Base-by-base conservation (phyloP, 2,329 filamentous ascomycete genomes). In the Davidsoniella australis region DNA sequence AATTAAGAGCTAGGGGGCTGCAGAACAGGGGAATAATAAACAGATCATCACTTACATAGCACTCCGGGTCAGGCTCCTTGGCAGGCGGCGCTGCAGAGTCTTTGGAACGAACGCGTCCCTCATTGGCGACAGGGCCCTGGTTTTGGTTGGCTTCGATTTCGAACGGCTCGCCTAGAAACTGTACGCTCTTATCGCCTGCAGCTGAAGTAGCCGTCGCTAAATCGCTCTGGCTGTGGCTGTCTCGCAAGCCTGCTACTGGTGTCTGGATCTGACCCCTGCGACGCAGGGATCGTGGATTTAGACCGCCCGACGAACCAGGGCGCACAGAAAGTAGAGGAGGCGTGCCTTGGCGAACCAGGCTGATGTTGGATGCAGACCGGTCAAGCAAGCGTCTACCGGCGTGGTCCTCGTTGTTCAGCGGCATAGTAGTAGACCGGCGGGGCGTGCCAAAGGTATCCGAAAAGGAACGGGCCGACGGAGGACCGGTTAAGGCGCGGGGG, bases 81-180 rank as follows among this genome's bases (percentile, higher is more conserved):
- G 37, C 6, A 18, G 44, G 26, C 4, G 18, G 18, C 16, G 45
- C 26, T 26, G 38, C 10, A 36, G 48, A 9, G 17, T 80, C 82
- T 70, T 78, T 82, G 62, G 81, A 69, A 64, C 85, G 84, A 67
- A 77, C 80, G 68, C 86, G 87, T 69, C 85, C 83, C 73, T 87
- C 85, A 69, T 89, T 87, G 65, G 81, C 83, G 10, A 45, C 26
- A 29, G 48, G 37, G 12, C 33, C 36, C 5, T 16, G 38, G 16
- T 16, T 16, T 16, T 38, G 12, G 29, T n/a, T 37, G 20, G 48
- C 20, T 14, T 50, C 43, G 8, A 40, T 20, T 24, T 46, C 48
- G 16, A 40, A 16, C 10, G 42, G n/a, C 18, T 46, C 37, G 12
- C 9, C 38, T 14, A 46, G 44, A 17, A 36, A 38, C 17, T 29